A percentile compares a stretch with the other conserved stretches of the same genome.
These are phyloP conservation scores for Pichia manshurica DNA, from an alignment of 805 yeast species.

Conservation along the genomic window DNA sequence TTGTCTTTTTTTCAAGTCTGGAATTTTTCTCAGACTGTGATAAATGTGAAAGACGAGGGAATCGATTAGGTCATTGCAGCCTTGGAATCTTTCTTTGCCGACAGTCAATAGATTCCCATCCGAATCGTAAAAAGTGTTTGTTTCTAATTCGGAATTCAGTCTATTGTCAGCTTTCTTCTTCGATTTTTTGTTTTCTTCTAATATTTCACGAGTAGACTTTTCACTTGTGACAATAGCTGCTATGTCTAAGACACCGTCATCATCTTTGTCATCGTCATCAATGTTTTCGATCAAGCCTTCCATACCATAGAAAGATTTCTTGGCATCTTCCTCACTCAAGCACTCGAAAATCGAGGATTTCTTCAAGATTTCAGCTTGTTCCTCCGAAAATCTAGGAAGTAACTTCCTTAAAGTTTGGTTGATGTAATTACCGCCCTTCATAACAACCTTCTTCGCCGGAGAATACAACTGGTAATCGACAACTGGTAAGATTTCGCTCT, in stretches of 20 bases:
- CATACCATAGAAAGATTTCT: slow-evolving; percentile 55
- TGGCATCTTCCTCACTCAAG: slow-evolving; percentile 59
- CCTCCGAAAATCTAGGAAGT: slow-evolving; percentile 52
- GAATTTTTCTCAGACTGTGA: slow-evolving; percentile 44
- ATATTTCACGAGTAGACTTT: slow-evolving; percentile 48
- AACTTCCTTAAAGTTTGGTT: slow-evolving; percentile 45
- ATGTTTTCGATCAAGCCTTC: slow-evolving; percentile 36
- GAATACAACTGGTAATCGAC: slow-evolving; percentile 60
- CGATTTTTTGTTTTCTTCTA: slow-evolving; percentile 22
- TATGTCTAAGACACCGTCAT: slow-evolving; percentile 77
- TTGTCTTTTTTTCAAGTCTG: slow-evolving; percentile 64
- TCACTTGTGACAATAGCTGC: slow-evolving; percentile 84
- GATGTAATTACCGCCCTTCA: slow-evolving; percentile 62
- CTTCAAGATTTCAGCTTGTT: slow-evolving; percentile 72
- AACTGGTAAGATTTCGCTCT: slow-evolving; percentile 77
- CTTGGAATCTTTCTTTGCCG: slow-evolving; percentile 90
- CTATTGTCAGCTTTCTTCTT: slow-evolving; percentile 13
- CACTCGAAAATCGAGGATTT: slow-evolving; percentile 73
- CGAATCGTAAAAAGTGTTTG: slow-evolving; percentile 61
- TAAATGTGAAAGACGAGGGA: slow-evolving; percentile 51
- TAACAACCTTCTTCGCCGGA: slow-evolving; percentile 36
- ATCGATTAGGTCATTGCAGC: slow-evolving; percentile 56
- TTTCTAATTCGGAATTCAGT: slow-evolving; percentile 65
- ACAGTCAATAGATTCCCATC: slow-evolving; percentile 53
- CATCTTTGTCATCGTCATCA: slow-evolving; percentile 25